A percentile compares a stretch with the other conserved stretches of the same genome.
phyloP scores from a whole-genome alignment of 2,329 filamentous ascomycete species.

The Furcasterigmium sp. region DNA sequence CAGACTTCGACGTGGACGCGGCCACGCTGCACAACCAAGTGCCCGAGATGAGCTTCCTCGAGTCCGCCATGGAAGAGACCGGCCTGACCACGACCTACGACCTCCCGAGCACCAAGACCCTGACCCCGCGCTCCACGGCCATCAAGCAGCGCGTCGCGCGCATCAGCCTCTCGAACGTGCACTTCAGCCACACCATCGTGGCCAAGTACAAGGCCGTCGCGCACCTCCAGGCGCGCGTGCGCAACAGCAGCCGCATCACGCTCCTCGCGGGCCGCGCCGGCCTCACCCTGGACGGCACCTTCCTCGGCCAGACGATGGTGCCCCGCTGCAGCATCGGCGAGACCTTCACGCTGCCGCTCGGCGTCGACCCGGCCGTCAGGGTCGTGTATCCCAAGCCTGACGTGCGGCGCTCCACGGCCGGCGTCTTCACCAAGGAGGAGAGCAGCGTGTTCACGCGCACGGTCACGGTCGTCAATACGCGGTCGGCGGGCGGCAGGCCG shows the following conservation, averaged over 20 bases:
- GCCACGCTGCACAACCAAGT: slow-evolving; percentile 15
- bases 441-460: slow-evolving; percentile 43
- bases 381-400: slow-evolving; percentile 52
- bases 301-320: slow-evolving; percentile 51
- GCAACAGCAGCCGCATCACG: slow-evolving; percentile 50
- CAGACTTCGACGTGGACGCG: slow-evolving; percentile 21
- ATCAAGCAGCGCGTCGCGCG: slow-evolving; percentile 57
- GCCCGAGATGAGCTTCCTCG: slow-evolving; percentile 37
- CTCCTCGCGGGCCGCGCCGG: slow-evolving; percentile 50
- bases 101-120: slow-evolving; percentile 51
- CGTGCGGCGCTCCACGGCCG: slow-evolving; percentile 43
- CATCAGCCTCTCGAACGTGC: slow-evolving; percentile 42
- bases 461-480: slow-evolving; percentile 46
- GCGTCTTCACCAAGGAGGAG: slow-evolving; percentile 49
- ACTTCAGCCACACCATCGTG: slow-evolving; percentile 53
- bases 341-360: slow-evolving; percentile 46
- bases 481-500: slow-evolving; percentile 27
- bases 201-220: slow-evolving; percentile 56
- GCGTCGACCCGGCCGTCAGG: slow-evolving; percentile 53
- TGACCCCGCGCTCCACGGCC: slow-evolving; percentile 42
- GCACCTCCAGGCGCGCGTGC: slow-evolving; percentile 53
- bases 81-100: slow-evolving; percentile 59
- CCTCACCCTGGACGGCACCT: slow-evolving; percentile 58
- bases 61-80: slow-evolving; percentile 51
- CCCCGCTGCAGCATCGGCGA: slow-evolving; percentile 52